phyloP scores from a whole-genome alignment of 2,329 filamentous ascomycete species.

The Boeremia exigua region DNA sequence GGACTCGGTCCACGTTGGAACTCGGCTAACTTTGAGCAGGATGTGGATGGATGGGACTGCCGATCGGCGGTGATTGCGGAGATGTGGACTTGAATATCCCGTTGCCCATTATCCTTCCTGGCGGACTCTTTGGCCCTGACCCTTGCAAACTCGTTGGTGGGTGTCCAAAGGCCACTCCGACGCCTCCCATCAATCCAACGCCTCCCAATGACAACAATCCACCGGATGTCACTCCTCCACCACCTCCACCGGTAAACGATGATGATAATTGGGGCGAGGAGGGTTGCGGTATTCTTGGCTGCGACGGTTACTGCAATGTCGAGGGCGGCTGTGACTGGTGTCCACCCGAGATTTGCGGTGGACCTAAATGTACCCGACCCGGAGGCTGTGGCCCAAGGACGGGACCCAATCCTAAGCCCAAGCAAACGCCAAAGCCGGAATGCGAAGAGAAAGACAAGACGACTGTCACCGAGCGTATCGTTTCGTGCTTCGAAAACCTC shows the following conservation, averaged over 20 bases:
- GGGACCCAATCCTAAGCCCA: slow-evolving; percentile 18
- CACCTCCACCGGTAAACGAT: not conserved
- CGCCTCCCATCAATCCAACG: too few species aligned
- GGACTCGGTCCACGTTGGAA: not conserved
- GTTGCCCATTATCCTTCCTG: not conserved
- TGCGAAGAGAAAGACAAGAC: slow-evolving; percentile 31
- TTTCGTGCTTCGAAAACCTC: slow-evolving; percentile 26
- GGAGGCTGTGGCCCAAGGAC: slow-evolving; percentile 28
- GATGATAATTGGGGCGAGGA: not conserved
- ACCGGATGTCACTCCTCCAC: not conserved
- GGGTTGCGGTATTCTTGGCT: slow-evolving; percentile 22
- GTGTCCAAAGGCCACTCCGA: slow-evolving; percentile 6
- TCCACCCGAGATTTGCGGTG: slow-evolving; percentile 25
- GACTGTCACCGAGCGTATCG: slow-evolving; percentile 29
- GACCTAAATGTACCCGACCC: slow-evolving; percentile 14
- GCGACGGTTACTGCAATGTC: slow-evolving; percentile 24
- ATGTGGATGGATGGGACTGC: slow-evolving; percentile 35
- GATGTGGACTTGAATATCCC: not conserved
- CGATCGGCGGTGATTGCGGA: slow-evolving; percentile 24
- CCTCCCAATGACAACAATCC: not conserved
- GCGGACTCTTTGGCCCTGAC: slow-evolving; percentile 27
- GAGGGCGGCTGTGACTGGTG: slow-evolving; percentile 23
- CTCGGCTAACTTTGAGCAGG: slow-evolving; percentile 9
- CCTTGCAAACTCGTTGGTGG: slow-evolving; percentile 15
- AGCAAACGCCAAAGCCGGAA: slow-evolving; percentile 2